Percentiles rank a stretch among this genome's conserved stretches.
Evolutionary conservation across 495 filamentous ascomycete species (phyloP).

Genomic region (Lophium mytilinum): DNA sequence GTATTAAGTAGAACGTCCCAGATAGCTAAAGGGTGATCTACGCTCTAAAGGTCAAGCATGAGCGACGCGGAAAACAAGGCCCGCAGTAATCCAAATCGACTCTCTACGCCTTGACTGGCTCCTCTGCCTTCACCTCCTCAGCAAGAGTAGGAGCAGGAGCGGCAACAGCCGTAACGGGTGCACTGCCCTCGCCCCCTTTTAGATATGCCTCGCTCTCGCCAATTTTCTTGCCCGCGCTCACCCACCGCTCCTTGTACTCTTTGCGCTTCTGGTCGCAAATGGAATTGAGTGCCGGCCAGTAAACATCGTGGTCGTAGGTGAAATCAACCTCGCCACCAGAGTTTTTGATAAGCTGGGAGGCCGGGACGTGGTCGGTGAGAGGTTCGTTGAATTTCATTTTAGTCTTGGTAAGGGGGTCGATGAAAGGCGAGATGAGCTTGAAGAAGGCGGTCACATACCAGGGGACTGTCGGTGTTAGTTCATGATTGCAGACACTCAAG

Average conservation of each 20-base stretch:
- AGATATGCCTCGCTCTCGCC: constrained; percentile 81
- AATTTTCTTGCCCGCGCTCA: constrained; percentile 64
- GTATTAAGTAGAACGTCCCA: no score
- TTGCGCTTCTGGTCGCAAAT: constrained; percentile 54
- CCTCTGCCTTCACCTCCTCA: no score
- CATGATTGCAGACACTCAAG: background rate
- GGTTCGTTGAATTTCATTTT: constrained; percentile 96
- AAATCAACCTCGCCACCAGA: constrained; percentile 64
- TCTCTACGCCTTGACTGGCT: no score
- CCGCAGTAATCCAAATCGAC: no score
- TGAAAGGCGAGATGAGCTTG: constrained; percentile 90
- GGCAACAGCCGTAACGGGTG: no score
- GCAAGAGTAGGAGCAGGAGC: no score
- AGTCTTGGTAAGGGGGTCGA: constrained; percentile 81
- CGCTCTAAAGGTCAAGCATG: no score
- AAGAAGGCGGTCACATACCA: constrained; percentile 86
- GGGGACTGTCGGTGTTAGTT: constrained; percentile 52
- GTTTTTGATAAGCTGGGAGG: constrained; percentile 65
- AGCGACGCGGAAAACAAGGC: no score
- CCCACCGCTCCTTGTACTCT: constrained; percentile 61
- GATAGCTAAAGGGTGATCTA: no score
- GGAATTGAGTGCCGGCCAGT: constrained; percentile 78
- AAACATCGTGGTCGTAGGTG: constrained; percentile 74
- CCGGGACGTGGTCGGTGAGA: constrained; percentile 64
- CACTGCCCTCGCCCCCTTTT: constrained; percentile 48